These are phyloP conservation scores for Ogataea saltuana DNA, from an alignment of 805 yeast genomes.

Conservation along the genomic window DNA sequence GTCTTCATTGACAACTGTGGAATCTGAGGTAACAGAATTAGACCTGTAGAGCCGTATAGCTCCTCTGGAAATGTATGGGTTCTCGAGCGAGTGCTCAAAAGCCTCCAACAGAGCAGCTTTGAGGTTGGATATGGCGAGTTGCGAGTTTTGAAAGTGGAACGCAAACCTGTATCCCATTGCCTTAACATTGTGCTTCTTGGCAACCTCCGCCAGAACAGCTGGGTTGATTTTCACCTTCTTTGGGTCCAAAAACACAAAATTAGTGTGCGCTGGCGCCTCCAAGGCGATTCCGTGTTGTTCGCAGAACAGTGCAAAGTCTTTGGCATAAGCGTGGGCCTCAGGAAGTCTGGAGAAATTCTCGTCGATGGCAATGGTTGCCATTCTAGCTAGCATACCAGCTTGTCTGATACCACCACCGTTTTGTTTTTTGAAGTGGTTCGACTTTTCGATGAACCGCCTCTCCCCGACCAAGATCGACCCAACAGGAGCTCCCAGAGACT, in stretches of 20 bases:
- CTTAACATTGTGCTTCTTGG: slow-evolving; percentile 58
- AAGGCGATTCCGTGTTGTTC: slow-evolving; percentile 52
- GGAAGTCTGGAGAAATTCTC: slow-evolving; percentile 61
- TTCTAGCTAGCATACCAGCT: slow-evolving; percentile 72
- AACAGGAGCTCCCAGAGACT: slow-evolving; percentile 88
- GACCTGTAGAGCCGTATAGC: slow-evolving; percentile 37
- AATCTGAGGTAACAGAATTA: slow-evolving; percentile 14
- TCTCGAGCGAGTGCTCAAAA: slow-evolving; percentile 48
- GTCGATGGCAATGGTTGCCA: slow-evolving; percentile 75
- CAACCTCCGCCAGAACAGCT: slow-evolving; percentile 48
- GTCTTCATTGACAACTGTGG: slow-evolving; percentile 15
- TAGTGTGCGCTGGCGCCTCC: slow-evolving; percentile 75
- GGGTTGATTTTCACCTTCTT: slow-evolving; percentile 54
- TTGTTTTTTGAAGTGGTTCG: slow-evolving; percentile 84
- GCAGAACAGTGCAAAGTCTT: slow-evolving; percentile 52
- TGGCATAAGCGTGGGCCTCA: slow-evolving; percentile 49
- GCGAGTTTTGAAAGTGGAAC: slow-evolving; percentile 68
- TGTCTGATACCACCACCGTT: slow-evolving; percentile 92
- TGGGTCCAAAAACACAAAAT: slow-evolving; percentile 74
- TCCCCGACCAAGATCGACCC: slow-evolving; percentile 82
- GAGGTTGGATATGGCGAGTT: slow-evolving; percentile 53
- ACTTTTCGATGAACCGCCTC: slow-evolving; percentile 56
- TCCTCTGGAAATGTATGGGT: slow-evolving; percentile 52
- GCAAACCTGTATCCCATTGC: slow-evolving; percentile 76
- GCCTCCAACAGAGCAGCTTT: slow-evolving; percentile 59